A percentile compares a stretch with the other conserved stretches of the same genome.
Evolutionary conservation across 768 basidiomycete genomes (phyloP).

Genomic region (Pleurotus djamor): DNA sequence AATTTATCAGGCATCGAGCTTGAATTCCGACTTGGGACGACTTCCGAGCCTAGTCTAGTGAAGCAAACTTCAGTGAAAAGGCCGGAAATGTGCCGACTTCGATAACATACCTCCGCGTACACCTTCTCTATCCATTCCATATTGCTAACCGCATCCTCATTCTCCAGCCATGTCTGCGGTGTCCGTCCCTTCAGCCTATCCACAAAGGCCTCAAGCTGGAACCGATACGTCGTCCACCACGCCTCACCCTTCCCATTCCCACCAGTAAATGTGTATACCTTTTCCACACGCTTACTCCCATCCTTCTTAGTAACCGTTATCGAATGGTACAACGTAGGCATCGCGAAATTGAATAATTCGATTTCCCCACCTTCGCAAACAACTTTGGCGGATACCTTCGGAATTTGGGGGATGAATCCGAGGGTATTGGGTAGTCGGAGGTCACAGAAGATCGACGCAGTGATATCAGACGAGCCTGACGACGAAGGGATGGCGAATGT

Average conservation of each 20-base stretch:
- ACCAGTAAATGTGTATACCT: conserved; percentile 38
- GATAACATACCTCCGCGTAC: conserved; percentile 42
- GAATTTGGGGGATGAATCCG: conserved; percentile 34
- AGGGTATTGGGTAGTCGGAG: conserved; percentile 23
- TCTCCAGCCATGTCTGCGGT: conserved; percentile 52
- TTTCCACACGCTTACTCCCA: conserved; percentile 33
- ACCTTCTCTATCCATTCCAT: conserved; percentile 59
- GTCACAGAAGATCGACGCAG: conserved; percentile 33
- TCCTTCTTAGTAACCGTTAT: conserved; percentile 37
- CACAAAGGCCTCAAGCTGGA: conserved; percentile 65
- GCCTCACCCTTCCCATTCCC: conserved; percentile 43
- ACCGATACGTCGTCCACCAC: conserved; percentile 58
- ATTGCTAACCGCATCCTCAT: conserved; percentile 52
- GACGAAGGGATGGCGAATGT: conserved; percentile 22
- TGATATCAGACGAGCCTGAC: conserved; percentile 19
- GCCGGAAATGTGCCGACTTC: neutral
- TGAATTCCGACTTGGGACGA: conserved; percentile 7
- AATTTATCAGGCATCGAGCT: no score
- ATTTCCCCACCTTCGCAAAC: conserved; percentile 44
- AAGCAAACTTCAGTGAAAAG: neutral
- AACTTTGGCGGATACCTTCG: conserved; percentile 30
- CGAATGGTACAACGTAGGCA: conserved; percentile 47
- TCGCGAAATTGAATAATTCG: conserved; percentile 35
- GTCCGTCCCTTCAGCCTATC: conserved; percentile 51
- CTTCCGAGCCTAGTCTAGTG: conserved; percentile 1